Conservation (phyloP, 1,284 basidiomycete species). For the Cutaneotrichosporon sp. region DNA sequence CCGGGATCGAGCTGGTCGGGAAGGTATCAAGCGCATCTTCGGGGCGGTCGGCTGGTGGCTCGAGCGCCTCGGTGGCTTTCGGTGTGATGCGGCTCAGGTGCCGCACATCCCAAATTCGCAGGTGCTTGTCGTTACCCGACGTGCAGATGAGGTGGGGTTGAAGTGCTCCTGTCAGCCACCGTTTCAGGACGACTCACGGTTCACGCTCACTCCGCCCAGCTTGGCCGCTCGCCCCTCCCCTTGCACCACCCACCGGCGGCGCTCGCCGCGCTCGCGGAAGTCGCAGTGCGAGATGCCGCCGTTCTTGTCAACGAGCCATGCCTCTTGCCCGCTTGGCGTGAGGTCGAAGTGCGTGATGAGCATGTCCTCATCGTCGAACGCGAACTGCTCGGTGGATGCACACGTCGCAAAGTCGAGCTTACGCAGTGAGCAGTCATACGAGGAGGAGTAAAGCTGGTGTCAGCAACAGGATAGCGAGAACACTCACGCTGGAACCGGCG, state of each 20-base stretch:
- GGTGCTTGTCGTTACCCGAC: slow-evolving; percentile 48
- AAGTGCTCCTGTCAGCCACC: slow-evolving; percentile 32
- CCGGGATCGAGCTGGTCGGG: slow-evolving; percentile 30
- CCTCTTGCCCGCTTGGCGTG: slow-evolving; percentile 50
- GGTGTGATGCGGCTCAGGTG: slow-evolving; percentile 38
- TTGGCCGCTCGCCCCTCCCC: slow-evolving; percentile 48
- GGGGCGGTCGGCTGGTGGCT: slow-evolving; percentile 13
- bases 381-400: slow-evolving; percentile 52
- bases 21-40: slow-evolving; percentile 23
- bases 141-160: slow-evolving; percentile 51
- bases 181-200: slow-evolving; percentile 43
- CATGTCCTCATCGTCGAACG: slow-evolving; percentile 52
- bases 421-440: slow-evolving; percentile 57
- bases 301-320: slow-evolving; percentile 54
- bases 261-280: slow-evolving; percentile 43
- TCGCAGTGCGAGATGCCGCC: slow-evolving; percentile 56
- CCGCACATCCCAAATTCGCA: slow-evolving; percentile 53
- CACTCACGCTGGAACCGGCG: slow-evolving; percentile 47
- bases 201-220: slow-evolving; percentile 52
- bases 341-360: slow-evolving; percentile 57
- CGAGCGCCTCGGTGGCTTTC: slow-evolving; percentile 18
- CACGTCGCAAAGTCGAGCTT: slow-evolving; percentile 52
- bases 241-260: slow-evolving; percentile 46
- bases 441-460: slow-evolving; percentile 52
- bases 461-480: neutral